These are phyloP conservation scores for Dictyostelium firmibasis DNA, from an alignment of 78 protist species.

Conservation along the genomic window DNA sequence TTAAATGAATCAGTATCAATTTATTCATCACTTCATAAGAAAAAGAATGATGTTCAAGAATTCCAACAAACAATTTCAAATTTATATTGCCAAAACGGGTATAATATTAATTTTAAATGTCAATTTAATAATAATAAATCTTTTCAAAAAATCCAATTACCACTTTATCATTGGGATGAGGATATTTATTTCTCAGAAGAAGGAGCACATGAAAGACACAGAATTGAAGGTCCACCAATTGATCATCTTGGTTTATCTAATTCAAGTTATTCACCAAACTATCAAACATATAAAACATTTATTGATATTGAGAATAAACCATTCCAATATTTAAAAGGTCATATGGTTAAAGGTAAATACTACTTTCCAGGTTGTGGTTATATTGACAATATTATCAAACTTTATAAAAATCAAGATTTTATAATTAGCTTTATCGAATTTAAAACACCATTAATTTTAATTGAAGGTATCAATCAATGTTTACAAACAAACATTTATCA, in stretches of 20 bases:
- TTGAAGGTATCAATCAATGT: background rate
- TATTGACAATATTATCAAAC: slow-evolving; percentile 5
- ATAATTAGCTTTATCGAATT: background rate
- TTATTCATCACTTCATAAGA: too few relatives aligned
- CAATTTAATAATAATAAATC: background rate
- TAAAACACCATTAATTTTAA: background rate
- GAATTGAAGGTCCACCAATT: background rate
- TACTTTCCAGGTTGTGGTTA: slow-evolving; percentile 54
- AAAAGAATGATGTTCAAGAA: too few relatives aligned
- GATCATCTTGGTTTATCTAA: background rate
- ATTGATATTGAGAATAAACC: slow-evolving; percentile 6
- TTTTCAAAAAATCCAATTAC: background rate
- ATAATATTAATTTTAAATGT: background rate
- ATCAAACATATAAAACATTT: slow-evolving; percentile 2
- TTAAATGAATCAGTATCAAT: too few relatives aligned
- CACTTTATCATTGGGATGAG: slow-evolving; percentile 30
- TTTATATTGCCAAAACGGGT: too few relatives aligned
- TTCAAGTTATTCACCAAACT: background rate
- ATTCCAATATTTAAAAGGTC: slow-evolving; percentile 51
- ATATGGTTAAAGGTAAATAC: slow-evolving; percentile 24
- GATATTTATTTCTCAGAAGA: background rate
- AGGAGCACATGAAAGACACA: background rate
- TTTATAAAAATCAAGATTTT: background rate
- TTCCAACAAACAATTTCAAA: too few relatives aligned
- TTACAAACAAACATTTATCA: slow-evolving; percentile 2